Conservation (phyloP, 306 rosid species). For the Hippophae rhamnoides region DNA sequence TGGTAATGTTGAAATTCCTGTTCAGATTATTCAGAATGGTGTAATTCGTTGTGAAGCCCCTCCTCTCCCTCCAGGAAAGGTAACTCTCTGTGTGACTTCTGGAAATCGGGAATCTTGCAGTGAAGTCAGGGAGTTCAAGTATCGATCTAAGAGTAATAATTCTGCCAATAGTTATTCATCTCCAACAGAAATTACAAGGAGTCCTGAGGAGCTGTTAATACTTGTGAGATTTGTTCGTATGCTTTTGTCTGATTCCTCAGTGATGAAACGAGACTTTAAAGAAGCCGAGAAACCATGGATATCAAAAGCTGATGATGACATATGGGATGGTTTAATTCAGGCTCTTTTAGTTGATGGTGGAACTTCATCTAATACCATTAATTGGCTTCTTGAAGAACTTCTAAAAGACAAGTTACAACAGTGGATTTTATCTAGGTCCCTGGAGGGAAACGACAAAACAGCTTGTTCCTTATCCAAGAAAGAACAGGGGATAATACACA, state of each 20-base stretch:
- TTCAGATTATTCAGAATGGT: constrained; percentile 75
- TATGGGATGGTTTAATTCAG: constrained; percentile 57
- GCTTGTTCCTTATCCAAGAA: constrained; percentile 73
- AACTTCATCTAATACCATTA: constrained; percentile 49
- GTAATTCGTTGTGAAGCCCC: constrained; percentile 80
- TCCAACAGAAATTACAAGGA: constrained; percentile 42
- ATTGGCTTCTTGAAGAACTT: constrained; percentile 83
- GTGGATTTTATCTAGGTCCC: constrained; percentile 60
- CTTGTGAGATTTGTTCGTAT: constrained; percentile 72
- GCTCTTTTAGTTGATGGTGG: constrained; percentile 58
- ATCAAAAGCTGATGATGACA: constrained; percentile 45
- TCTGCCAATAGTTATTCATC: constrained; percentile 30
- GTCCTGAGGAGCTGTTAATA: constrained; percentile 67
- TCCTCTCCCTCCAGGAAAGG: constrained; percentile 56
- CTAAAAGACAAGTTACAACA: constrained; percentile 64
- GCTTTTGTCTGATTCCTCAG: constrained; percentile 48
- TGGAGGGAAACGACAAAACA: constrained; percentile 28
- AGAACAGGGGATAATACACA: constrained; percentile 89
- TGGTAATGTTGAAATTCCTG: constrained; percentile 73
- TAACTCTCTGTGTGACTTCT: constrained; percentile 65
- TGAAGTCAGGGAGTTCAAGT: constrained; percentile 81
- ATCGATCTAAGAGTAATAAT: constrained; percentile 33
- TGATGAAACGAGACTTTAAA: constrained; percentile 19
- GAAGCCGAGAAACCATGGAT: constrained; percentile 31
- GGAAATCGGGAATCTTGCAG: constrained; percentile 82